These are phyloP conservation scores for Microcyclospora pomicola DNA, from an alignment of 2,329 filamentous ascomycete genomes.

Conservation along the genomic window DNA sequence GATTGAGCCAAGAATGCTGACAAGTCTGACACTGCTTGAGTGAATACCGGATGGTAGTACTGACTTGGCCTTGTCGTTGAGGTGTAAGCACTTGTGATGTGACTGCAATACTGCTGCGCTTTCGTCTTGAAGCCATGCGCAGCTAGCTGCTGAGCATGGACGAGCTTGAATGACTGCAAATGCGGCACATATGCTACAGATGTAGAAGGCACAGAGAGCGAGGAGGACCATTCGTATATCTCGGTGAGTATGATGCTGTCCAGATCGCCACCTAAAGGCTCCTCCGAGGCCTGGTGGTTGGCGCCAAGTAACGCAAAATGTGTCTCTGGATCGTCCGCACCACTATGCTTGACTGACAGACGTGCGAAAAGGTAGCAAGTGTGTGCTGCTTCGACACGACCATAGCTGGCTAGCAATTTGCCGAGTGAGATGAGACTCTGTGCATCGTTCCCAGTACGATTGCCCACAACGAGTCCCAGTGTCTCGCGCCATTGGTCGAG, in stretches of 20 bases:
- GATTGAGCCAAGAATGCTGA: conserved; percentile 71
- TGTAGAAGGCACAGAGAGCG: conserved; percentile 43
- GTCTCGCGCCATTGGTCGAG: conserved; percentile 93
- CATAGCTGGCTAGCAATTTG: conserved; percentile 69
- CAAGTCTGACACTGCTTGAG: conserved; percentile 69
- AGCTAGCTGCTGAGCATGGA: conserved; percentile 71
- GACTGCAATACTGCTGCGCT: conserved; percentile 82
- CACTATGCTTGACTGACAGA: conserved; percentile 56
- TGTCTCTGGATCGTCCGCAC: conserved; percentile 64
- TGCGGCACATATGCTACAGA: conserved; percentile 50
- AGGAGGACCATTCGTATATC: conserved; percentile 80
- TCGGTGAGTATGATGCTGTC: conserved; percentile 91
- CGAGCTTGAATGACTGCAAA: conserved; percentile 78
- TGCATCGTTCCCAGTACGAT: conserved; percentile 67
- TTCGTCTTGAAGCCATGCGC: conserved; percentile 72
- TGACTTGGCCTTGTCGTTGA: conserved; percentile 71
- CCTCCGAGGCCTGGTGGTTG: conserved; percentile 58
- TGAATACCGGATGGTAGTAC: conserved; percentile 68
- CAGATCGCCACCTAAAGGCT: conserved; percentile 60
- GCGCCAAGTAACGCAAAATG: conserved; percentile 75
- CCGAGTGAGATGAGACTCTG: conserved; percentile 69
- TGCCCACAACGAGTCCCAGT: conserved; percentile 69
- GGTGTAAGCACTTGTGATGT: conserved; percentile 60
- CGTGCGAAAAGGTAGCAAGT: conserved; percentile 85
- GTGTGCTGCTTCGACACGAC: conserved; percentile 79